Percentiles rank a stretch among this genome's conserved stretches.
phyloP scores from a whole-genome alignment of 208 protist genomes.

The Trichomonas gallinae region DNA sequence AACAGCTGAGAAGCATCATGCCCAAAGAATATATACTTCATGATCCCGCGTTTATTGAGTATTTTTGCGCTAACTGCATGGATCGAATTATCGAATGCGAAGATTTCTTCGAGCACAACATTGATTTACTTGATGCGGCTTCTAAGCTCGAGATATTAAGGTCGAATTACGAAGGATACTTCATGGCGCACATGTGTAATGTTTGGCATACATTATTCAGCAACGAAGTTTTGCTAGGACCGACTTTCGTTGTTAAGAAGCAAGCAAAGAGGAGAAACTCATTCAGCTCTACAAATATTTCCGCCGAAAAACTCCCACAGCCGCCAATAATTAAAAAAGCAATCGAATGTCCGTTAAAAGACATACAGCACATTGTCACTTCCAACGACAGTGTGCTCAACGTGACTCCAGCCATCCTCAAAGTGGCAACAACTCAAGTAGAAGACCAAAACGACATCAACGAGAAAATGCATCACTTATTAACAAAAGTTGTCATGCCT shows the following conservation, averaged over 20 bases:
- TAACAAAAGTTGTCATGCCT: neutral
- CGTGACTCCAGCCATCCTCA: neutral
- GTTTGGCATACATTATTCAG: neutral
- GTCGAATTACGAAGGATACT: neutral
- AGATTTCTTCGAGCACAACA: neutral
- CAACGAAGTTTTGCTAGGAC: neutral
- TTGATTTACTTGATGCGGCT: neutral
- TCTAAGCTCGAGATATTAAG: neutral
- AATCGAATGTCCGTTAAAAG: neutral
- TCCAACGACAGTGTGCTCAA: neutral
- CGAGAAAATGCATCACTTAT: neutral
- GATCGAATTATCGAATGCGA: neutral
- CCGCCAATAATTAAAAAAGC: neutral
- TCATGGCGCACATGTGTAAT: neutral
- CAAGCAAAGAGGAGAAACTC: neutral
- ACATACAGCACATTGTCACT: neutral
- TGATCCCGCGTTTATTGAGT: neutral
- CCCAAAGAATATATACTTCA: neutral
- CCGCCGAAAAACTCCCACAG: neutral
- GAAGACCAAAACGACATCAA: neutral
- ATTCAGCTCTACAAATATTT: neutral
- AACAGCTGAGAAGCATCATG: neutral
- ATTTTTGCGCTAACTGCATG: neutral
- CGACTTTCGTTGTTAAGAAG: neutral
- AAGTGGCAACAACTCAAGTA: neutral